Percentiles rank a stretch among this genome's conserved stretches.
phyloP scores from a whole-genome alignment of 2,329 filamentous ascomycete species.

The Sclerotiophoma versabilis region DNA sequence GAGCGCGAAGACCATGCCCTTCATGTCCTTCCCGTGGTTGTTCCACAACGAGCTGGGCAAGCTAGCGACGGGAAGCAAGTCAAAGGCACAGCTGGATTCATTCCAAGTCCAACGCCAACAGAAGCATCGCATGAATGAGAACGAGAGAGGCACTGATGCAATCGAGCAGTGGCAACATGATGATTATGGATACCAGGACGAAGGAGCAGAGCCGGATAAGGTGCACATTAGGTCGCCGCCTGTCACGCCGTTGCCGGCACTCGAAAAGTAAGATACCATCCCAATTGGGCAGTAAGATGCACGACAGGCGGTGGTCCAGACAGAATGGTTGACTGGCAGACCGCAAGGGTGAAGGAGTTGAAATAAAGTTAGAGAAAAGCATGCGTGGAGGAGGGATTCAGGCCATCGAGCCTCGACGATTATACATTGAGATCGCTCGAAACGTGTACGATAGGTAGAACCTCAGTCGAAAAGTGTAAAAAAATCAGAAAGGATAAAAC shows the following conservation, averaged over 20 bases:
- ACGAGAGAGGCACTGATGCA: neutral
- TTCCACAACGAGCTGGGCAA: slow-evolving; percentile 75
- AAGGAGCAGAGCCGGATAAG: neutral
- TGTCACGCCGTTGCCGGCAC: neutral
- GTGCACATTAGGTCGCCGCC: neutral
- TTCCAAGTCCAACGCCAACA: neutral
- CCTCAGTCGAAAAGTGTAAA: slow-evolving; percentile 15
- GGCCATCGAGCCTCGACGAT: neutral
- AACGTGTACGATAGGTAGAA: slow-evolving; percentile 5
- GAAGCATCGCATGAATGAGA: neutral
- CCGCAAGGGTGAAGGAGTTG: neutral
- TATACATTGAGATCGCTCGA: neutral
- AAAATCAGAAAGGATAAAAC: slow-evolving; percentile 18
- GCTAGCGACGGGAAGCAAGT: slow-evolving; percentile 62
- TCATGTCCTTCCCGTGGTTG: slow-evolving; percentile 95
- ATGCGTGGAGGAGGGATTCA: neutral
- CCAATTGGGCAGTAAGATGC: neutral
- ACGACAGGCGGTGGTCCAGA: neutral
- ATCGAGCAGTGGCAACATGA: neutral
- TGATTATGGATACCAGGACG: neutral
- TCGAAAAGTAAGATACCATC: neutral
- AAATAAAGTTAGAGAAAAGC: neutral
- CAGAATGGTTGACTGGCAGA: no score
- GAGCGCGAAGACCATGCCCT: slow-evolving; percentile 69
- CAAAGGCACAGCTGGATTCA: neutral